Percentiles rank a stretch among this genome's conserved stretches.
Conservation (phyloP, 129 eudicot genomes). For the Apium graveolens region DNA sequence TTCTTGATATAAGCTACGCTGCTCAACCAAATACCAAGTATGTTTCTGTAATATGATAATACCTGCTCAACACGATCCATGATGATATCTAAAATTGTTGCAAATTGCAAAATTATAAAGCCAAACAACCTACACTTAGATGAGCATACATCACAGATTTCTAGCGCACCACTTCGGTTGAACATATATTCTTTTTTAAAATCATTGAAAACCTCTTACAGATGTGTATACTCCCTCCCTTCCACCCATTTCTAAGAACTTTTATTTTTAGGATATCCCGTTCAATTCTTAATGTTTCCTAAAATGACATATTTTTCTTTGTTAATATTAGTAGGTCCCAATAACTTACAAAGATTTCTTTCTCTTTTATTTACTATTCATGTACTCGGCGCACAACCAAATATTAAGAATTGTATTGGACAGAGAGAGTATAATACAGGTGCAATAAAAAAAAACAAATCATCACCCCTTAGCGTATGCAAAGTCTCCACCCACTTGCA, state of each 20-base stretch:
- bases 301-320: neutral
- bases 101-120: neutral
- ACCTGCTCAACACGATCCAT: too few species aligned
- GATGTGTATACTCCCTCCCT: neutral
- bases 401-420: neutral
- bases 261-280: neutral
- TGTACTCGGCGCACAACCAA: neutral
- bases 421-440: neutral
- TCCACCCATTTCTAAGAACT: neutral
- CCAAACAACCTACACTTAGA: neutral
- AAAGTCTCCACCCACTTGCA: constrained; percentile 68
- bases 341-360: neutral
- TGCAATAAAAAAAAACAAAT: neutral
- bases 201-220: neutral
- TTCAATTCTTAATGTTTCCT: neutral
- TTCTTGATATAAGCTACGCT: neutral
- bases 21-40: neutral
- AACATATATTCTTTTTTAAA: neutral
- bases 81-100: neutral
- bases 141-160: neutral
- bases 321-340: neutral
- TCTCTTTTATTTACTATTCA: neutral
- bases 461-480: constrained; percentile 52
- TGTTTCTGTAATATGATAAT: too few species aligned
- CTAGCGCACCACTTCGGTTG: neutral